Evolutionary conservation across 352 stramenopile genomes (phyloP).

Genomic region (Pythium scleroteichum): DNA sequence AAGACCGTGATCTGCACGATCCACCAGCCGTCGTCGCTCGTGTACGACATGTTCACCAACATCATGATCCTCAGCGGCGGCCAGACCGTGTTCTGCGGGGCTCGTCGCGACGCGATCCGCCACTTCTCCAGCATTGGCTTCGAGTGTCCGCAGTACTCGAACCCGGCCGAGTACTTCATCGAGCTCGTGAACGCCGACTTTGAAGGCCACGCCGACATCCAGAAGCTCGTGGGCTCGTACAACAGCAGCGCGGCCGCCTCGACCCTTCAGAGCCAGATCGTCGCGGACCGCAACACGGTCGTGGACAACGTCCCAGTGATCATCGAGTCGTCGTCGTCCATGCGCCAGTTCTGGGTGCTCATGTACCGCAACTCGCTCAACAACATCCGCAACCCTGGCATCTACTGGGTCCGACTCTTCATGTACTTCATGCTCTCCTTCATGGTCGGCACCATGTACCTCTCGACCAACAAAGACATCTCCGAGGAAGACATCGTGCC

Average conservation of each 20-base stretch:
- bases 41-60: conserved; percentile 72
- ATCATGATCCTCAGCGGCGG: conserved; percentile 63
- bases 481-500: conserved; percentile 43
- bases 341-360: conserved; percentile 55
- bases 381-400: conserved; percentile 63
- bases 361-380: conserved; percentile 58
- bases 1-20: conserved; percentile 84
- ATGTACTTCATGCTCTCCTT: conserved; percentile 74
- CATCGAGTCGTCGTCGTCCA: conserved; percentile 31
- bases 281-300: neutral
- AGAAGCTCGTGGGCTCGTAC: conserved; percentile 17
- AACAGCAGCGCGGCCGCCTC: conserved; percentile 1
- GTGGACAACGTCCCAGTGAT: neutral
- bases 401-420: conserved; percentile 68
- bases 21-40: conserved; percentile 80
- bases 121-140: conserved; percentile 59
- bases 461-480: conserved; percentile 49
- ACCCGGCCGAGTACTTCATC: conserved; percentile 61
- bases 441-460: conserved; percentile 75
- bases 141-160: conserved; percentile 68
- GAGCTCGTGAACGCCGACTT: conserved; percentile 44
- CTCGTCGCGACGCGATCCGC: conserved; percentile 32
- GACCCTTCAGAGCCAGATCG: conserved; percentile 8
- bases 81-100: conserved; percentile 89
- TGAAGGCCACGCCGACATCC: conserved; percentile 32